Percentiles rank a stretch among this genome's conserved stretches.
Conservation (phyloP, 192 early-diverging fungal species). For the Backusella circina region DNA sequence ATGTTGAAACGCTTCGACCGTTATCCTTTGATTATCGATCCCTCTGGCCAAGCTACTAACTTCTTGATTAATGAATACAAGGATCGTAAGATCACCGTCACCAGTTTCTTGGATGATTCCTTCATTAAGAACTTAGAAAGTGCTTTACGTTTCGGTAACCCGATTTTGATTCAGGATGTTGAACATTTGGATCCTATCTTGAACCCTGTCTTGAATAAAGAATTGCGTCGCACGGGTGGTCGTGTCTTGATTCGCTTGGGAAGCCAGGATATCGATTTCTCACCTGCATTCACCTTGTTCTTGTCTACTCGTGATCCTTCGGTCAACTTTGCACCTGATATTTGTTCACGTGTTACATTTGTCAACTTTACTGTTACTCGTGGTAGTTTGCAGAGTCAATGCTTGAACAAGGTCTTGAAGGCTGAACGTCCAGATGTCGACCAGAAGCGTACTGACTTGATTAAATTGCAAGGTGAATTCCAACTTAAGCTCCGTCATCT, state of each 20-base stretch:
- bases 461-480: conserved; percentile 97
- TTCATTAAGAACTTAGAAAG: conserved; percentile 97
- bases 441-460: conserved; percentile 83
- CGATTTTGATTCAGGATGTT: conserved; percentile 95
- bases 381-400: conserved; percentile 94
- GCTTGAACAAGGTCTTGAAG: conserved; percentile 93
- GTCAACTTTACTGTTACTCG: conserved; percentile 99
- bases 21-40: conserved; percentile 98
- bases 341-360: conserved; percentile 96
- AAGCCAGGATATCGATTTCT: conserved; percentile 98
- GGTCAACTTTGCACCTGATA: conserved; percentile 91
- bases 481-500: conserved; percentile 87
- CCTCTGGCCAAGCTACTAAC: conserved; percentile 86
- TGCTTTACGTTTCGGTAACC: conserved; percentile 97
- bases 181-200: conserved; percentile 97
- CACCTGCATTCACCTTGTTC: conserved; percentile 93
- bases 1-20: conserved; percentile 94
- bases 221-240: conserved; percentile 93
- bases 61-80: conserved; percentile 88
- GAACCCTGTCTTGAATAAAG: conserved; percentile 97
- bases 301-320: conserved; percentile 93
- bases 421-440: conserved; percentile 96
- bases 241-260: conserved; percentile 95
- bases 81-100: conserved; percentile 85
- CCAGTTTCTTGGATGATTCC: conserved; percentile 96